A percentile compares a stretch with the other conserved stretches of the same genome.
Conservation (phyloP, 2,329 filamentous ascomycete species). For the Talaromyces sp. region DNA sequence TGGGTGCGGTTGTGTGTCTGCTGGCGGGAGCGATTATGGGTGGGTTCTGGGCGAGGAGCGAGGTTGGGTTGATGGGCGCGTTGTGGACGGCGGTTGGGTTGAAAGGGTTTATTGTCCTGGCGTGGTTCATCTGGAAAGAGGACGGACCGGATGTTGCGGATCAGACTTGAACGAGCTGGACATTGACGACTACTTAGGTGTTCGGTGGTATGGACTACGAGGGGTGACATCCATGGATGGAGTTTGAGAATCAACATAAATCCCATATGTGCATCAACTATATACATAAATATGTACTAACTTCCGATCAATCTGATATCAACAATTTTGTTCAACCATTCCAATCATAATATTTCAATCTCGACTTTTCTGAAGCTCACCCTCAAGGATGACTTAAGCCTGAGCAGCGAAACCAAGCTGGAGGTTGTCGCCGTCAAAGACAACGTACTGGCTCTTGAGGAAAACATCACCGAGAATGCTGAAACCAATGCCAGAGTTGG, state of each 20-base stretch:
- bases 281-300: neutral
- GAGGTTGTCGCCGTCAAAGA: constrained; percentile 60
- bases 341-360: neutral
- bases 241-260: neutral
- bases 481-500: constrained; percentile 54
- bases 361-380: neutral
- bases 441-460: constrained; percentile 72
- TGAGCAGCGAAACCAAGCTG: constrained; percentile 50
- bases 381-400: constrained; percentile 22
- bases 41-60: constrained; percentile 53
- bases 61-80: constrained; percentile 51
- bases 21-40: constrained; percentile 54
- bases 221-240: too few relatives aligned
- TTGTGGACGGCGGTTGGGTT: constrained; percentile 59
- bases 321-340: neutral
- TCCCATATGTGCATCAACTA: neutral
- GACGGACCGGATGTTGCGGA: neutral
- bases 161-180: neutral
- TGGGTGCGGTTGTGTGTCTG: constrained; percentile 51
- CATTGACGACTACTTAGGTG: neutral
- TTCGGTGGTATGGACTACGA: neutral
- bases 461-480: constrained; percentile 76
- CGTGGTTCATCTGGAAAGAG: constrained; percentile 62
- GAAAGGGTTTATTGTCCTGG: constrained; percentile 55
- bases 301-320: neutral